Evolutionary conservation across 805 yeast species (phyloP).

Genomic region (Sugiyamaella americana): DNA sequence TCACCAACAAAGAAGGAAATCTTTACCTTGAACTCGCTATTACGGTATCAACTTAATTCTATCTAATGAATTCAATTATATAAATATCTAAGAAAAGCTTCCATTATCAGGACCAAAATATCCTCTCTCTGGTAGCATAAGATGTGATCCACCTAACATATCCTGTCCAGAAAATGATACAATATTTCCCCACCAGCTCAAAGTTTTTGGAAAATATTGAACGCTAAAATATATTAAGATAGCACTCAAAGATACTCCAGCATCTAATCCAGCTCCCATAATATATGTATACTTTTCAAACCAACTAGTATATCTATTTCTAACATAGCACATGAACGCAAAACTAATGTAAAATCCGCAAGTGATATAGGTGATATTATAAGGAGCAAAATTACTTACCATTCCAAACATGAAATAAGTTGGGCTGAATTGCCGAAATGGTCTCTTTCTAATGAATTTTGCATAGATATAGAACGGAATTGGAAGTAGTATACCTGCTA

Average conservation of each 20-base stretch:
- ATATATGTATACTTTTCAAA: conserved; percentile 48
- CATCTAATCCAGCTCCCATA: conserved; percentile 48
- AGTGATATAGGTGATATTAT: conserved; percentile 21
- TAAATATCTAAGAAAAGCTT: background rate
- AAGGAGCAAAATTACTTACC: conserved; percentile 34
- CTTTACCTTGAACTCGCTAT: no score
- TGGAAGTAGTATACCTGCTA: conserved; percentile 30
- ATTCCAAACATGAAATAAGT: conserved; percentile 31
- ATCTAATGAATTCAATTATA: no score
- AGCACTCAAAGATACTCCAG: conserved; percentile 60
- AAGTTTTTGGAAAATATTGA: conserved; percentile 37
- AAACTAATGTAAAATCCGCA: conserved; percentile 32
- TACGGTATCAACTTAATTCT: no score
- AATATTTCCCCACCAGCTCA: conserved; percentile 61
- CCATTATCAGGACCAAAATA: conserved; percentile 4
- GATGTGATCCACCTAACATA: conserved; percentile 5
- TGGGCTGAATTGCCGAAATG: conserved; percentile 34
- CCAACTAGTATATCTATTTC: conserved; percentile 46
- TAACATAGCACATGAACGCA: conserved; percentile 36
- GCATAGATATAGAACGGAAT: conserved; percentile 15
- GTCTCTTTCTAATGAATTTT: conserved; percentile 7
- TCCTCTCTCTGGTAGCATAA: background rate
- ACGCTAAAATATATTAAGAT: conserved; percentile 51
- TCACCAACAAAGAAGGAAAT: no score
- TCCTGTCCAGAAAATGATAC: conserved; percentile 7